Evolutionary conservation across 2,329 filamentous ascomycete genomes (phyloP).

Genomic region (Xylaria multiplex): DNA sequence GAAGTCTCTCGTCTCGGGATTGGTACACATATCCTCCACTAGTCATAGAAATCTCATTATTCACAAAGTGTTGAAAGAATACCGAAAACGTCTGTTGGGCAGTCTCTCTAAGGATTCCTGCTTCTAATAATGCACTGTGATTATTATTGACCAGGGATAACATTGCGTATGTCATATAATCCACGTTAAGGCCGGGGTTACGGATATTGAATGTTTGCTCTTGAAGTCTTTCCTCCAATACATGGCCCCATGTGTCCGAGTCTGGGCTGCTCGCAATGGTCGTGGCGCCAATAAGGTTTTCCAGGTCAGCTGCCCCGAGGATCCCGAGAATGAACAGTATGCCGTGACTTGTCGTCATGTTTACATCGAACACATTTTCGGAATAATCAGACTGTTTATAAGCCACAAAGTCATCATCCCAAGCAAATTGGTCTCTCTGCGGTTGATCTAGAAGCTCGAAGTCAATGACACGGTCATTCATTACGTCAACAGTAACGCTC

Average conservation of each 20-base stretch:
- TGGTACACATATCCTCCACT: conserved; percentile 13
- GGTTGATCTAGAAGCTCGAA: conserved; percentile 1
- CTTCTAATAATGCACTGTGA: conserved; percentile 13
- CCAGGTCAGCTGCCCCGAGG: conserved; percentile 12
- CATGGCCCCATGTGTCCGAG: neutral
- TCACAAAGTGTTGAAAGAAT: conserved; percentile 20
- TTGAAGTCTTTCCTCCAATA: neutral
- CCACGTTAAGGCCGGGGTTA: conserved; percentile 12
- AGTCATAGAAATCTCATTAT: conserved; percentile 9
- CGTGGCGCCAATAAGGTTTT: conserved; percentile 14
- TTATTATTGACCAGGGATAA: conserved; percentile 4
- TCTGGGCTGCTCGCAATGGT: neutral
- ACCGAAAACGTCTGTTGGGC: conserved; percentile 11
- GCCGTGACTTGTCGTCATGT: conserved; percentile 16
- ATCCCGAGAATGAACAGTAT: conserved; percentile 16
- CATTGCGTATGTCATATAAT: conserved; percentile 24
- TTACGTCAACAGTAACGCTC: conserved; percentile 10
- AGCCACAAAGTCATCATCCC: conserved; percentile 12
- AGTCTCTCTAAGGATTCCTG: neutral
- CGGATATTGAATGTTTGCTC: conserved; percentile 22
- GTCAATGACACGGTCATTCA: conserved; percentile 4
- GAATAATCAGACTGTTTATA: neutral
- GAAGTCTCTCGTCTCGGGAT: conserved; percentile 4
- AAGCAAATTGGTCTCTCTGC: conserved; percentile 4
- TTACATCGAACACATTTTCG: neutral